Evolutionary conservation across 2,329 filamentous ascomycete species (phyloP).

Genomic region (Metarhizium robertsii): DNA sequence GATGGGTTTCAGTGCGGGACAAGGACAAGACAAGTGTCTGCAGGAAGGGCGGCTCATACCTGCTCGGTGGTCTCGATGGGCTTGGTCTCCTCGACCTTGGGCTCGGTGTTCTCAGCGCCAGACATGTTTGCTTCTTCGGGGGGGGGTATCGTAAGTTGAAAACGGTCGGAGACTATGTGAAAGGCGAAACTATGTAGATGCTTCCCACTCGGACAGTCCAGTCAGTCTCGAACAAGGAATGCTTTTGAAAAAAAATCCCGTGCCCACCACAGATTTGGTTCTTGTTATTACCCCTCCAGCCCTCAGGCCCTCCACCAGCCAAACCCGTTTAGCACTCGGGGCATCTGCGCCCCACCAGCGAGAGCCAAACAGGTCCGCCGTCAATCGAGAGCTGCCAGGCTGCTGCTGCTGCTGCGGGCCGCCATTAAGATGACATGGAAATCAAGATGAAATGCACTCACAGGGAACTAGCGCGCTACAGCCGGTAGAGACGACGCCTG

Average conservation of each 20-base stretch:
- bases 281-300: slow-evolving; percentile 2
- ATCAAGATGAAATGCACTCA: not conserved
- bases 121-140: slow-evolving; percentile 34
- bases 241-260: not conserved
- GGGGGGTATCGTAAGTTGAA: not conserved
- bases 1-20: not conserved
- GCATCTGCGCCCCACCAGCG: not conserved
- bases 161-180: not conserved
- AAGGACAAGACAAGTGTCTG: not conserved
- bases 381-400: no score
- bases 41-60: slow-evolving; percentile 11
- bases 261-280: slow-evolving; percentile 6
- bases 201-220: not conserved
- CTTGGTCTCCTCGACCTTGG: slow-evolving; percentile 42
- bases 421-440: not conserved
- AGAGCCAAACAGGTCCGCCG: not conserved
- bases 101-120: slow-evolving; percentile 40
- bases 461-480: not conserved
- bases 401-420: not conserved
- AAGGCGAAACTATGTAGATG: not conserved
- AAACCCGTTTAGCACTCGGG: not conserved
- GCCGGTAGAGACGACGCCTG: not conserved
- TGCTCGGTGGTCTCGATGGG: slow-evolving; percentile 15
- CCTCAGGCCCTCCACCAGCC: no score
- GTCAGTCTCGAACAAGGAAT: not conserved